Conservation (phyloP, 2,329 filamentous ascomycete species). For the Pseudogymnoascus verrucosus region DNA sequence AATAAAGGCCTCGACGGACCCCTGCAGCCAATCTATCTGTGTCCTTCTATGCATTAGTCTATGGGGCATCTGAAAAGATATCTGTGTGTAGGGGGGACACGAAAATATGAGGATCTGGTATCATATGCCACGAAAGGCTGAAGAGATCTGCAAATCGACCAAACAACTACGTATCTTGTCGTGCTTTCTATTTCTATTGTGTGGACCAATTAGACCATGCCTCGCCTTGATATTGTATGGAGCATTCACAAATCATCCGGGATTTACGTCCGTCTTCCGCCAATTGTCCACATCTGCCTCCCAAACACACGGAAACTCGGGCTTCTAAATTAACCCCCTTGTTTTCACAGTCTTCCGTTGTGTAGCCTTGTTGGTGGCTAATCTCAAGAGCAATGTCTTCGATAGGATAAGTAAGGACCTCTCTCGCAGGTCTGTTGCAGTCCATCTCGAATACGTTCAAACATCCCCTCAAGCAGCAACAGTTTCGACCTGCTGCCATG, state of each 20-base stretch:
- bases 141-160: neutral
- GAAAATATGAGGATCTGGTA: neutral
- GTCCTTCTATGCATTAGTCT: neutral
- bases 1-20: neutral
- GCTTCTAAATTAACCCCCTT: neutral
- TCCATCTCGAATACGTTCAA: neutral
- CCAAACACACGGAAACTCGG: neutral
- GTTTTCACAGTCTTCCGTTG: neutral
- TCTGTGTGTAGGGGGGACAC: neutral
- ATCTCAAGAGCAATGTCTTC: neutral
- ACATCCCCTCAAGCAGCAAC: neutral
- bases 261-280: neutral
- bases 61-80: neutral
- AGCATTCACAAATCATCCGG: neutral
- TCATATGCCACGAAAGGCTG: neutral
- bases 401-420: conserved; percentile 15
- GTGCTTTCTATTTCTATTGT: neutral
- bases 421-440: neutral
- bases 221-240: neutral
- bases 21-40: neutral
- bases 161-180: neutral
- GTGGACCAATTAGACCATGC: neutral
- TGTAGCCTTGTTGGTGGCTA: neutral
- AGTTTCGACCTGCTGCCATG: neutral
- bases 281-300: neutral